These are phyloP conservation scores for Pleurotus tuoliensis DNA, from an alignment of 768 basidiomycete genomes.

Conservation along the genomic window DNA sequence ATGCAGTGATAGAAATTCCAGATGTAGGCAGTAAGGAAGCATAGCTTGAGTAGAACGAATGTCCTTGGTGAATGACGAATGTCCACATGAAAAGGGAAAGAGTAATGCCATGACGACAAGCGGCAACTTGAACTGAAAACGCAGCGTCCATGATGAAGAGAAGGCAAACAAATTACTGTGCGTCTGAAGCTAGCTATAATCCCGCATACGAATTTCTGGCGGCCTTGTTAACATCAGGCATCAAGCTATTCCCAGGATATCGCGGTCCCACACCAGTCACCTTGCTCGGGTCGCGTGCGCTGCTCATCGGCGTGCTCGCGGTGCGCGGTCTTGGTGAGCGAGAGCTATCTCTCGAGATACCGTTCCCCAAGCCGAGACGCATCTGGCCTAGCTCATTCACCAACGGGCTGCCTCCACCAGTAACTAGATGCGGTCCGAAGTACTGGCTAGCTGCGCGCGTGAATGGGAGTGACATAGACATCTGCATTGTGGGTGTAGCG, in stretches of 20 bases:
- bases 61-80: no score
- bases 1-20: no score
- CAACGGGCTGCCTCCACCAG: background rate
- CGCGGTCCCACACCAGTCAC: background rate
- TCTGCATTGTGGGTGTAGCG: background rate
- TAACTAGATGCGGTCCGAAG: background rate
- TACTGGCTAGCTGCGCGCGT: background rate
- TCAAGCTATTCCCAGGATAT: background rate
- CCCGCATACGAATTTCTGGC: background rate
- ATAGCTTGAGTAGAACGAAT: no score
- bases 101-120: no score
- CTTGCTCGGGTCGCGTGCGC: background rate
- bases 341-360: background rate
- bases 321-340: conserved; percentile 1
- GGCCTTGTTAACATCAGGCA: background rate
- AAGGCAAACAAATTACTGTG: background rate
- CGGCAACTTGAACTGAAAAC: background rate
- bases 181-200: background rate
- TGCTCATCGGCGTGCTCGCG: background rate
- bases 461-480: background rate
- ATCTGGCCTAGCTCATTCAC: conserved; percentile 7
- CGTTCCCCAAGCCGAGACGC: background rate
- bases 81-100: no score
- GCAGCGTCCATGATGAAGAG: background rate
- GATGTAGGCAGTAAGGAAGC: no score